Evolutionary conservation across 768 basidiomycete species (phyloP), one percentile per base, ranked within the genome.

Genomic region (Agaricus sinodeliciosus): DNA sequence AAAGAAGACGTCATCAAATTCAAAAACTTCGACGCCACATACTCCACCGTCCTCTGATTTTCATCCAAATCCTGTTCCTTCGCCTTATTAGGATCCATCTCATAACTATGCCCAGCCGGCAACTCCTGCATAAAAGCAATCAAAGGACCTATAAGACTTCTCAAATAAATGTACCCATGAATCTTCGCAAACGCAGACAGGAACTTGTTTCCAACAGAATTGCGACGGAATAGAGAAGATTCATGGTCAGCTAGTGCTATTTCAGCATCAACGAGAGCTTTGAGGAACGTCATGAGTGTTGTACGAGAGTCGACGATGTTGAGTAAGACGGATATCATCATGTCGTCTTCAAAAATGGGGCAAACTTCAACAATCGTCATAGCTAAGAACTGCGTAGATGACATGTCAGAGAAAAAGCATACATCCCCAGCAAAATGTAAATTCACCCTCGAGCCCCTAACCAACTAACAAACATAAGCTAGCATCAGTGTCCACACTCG

Each of bases 101-200:
- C 87, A 63, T 87, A 93, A 1, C 81, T 80, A 51, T 81, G 81
- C 9, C 85, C 90, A 6, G 80, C 63, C 2, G 91, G 89, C 67
- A 89, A 77, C 4, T 79, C 72, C 4, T 76, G 67, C 78, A 96
- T 87, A 18, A 79, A 80, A 58, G 84, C 78, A 57, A 96, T 76
- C 27, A 95, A 73, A 3, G 92, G 90, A 40, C 78, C 72, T 43
- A 95, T 78, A 19, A 94, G 75, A 42, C 77, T 80, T 16, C 93
- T 79, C n/a, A 96, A 72, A 65, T 95, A 96, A 53, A 85, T 84
- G 66, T 95, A 96, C 3, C 94, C 94, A 56, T 94, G 90, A n/a
- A 87, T 81, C 62, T 78, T 84, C 3, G 90, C 90, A 60, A 94
- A 94, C 1, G 84, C 81, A 5, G 90, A 90, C 42, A 96, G 69